A percentile compares a stretch with the other conserved stretches of the same genome.
These are phyloP conservation scores for Epichloe hybrida DNA, from an alignment of 2,329 filamentous ascomycete genomes.

Conservation along the genomic window DNA sequence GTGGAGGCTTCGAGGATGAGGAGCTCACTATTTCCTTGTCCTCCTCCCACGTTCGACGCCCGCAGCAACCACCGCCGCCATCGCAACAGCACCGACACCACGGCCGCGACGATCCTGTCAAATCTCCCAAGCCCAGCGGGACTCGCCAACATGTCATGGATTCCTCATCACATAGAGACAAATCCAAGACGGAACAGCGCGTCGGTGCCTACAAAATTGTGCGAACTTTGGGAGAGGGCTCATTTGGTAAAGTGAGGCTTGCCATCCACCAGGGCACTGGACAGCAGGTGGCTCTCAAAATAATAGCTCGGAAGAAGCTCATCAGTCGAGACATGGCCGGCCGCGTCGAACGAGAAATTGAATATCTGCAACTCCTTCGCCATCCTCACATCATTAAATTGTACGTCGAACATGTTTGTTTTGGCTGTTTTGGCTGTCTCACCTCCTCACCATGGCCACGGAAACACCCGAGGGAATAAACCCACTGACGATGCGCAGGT, in stretches of 20 bases:
- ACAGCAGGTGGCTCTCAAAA: slow-evolving; percentile 94
- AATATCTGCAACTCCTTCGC: slow-evolving; percentile 87
- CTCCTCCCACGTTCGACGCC: slow-evolving; percentile 48
- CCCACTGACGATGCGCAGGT: slow-evolving; percentile 34
- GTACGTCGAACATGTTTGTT: slow-evolving; percentile 33
- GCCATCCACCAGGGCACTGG: slow-evolving; percentile 84
- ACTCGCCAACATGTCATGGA: slow-evolving; percentile 22
- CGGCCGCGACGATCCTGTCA: slow-evolving; percentile 10
- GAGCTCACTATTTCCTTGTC: slow-evolving; percentile 68
- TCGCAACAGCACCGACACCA: slow-evolving; percentile 13
- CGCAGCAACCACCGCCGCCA: slow-evolving; percentile 17
- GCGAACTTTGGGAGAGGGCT: slow-evolving; percentile 85
- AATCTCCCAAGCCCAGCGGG: slow-evolving; percentile 12
- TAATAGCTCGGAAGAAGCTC: slow-evolving; percentile 90
- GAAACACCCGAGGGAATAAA: not conserved
- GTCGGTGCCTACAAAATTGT: slow-evolving; percentile 87
- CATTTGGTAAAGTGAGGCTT: slow-evolving; percentile 97
- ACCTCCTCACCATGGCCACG: not conserved
- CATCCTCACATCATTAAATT: slow-evolving; percentile 99
- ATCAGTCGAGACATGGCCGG: slow-evolving; percentile 97
- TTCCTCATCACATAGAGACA: slow-evolving; percentile 23
- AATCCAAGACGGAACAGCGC: slow-evolving; percentile 60
- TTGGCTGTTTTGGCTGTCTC: not conserved
- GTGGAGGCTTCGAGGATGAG: slow-evolving; percentile 59
- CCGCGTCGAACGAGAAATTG: slow-evolving; percentile 92